These are phyloP conservation scores for Cladosporium cucumerinum DNA, from an alignment of 2,329 filamentous ascomycete genomes.

Conservation along the genomic window DNA sequence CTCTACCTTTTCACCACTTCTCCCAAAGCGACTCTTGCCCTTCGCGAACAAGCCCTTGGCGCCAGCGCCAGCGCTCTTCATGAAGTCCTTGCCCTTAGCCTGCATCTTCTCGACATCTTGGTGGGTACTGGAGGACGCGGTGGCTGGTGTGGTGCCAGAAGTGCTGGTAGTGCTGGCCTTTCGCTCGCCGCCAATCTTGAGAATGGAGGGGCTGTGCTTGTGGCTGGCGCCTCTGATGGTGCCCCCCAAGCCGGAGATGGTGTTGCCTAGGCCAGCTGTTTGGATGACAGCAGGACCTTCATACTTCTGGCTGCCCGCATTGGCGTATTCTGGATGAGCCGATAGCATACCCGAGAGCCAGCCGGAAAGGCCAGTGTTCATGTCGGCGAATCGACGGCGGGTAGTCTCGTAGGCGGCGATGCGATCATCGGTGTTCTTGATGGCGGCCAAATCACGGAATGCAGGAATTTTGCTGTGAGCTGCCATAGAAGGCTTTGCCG, in stretches of 20 bases:
- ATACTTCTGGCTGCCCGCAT: slow-evolving; percentile 42
- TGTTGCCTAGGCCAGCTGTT: background rate
- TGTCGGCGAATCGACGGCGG: slow-evolving; percentile 64
- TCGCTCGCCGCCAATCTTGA: slow-evolving; percentile 18
- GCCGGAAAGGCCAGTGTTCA: slow-evolving; percentile 69
- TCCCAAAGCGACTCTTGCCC: slow-evolving; percentile 73
- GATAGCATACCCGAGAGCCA: slow-evolving; percentile 54
- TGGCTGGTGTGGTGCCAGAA: background rate
- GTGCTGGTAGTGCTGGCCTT: slow-evolving; percentile 10
- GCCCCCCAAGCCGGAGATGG: slow-evolving; percentile 8
- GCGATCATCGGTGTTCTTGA: slow-evolving; percentile 64
- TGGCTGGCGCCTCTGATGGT: slow-evolving; percentile 24
- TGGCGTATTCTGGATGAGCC: slow-evolving; percentile 52
- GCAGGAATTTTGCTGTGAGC: slow-evolving; percentile 46
- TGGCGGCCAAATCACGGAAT: slow-evolving; percentile 74
- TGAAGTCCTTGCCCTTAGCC: slow-evolving; percentile 80
- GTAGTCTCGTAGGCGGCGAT: slow-evolving; percentile 72
- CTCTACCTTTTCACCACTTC: slow-evolving; percentile 77
- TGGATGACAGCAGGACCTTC: slow-evolving; percentile 3
- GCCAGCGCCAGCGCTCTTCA: slow-evolving; percentile 82
- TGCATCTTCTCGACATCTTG: slow-evolving; percentile 52
- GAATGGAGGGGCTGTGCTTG: slow-evolving; percentile 23
- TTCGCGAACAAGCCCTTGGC: slow-evolving; percentile 90
- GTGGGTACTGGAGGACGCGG: slow-evolving; percentile 22
- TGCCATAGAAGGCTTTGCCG: background rate